Evolutionary conservation across 768 basidiomycete genomes (phyloP), one percentile per base, ranked within the genome.

Genomic region (Amanita subjunquillea): DNA sequence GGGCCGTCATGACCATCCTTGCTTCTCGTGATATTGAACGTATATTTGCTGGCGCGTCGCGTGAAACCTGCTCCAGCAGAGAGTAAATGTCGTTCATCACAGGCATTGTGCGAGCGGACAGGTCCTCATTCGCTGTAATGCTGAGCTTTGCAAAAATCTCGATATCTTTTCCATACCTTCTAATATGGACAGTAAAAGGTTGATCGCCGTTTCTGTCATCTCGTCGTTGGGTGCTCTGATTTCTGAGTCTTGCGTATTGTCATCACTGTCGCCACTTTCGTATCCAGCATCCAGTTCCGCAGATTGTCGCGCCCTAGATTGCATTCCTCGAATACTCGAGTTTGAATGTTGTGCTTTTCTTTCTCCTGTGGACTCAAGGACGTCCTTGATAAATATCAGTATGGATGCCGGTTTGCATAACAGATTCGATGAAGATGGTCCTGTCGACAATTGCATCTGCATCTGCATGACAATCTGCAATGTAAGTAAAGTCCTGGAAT

Each of bases 391-490:
- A 62, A 96, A 96, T 2, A 77, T 72, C n/a, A 98, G 64, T 8
- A 94, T 75, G 53, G 93, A 82, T 8, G 75, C 75, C 0, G 89
- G 86, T 54, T 85, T 78, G 38, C 65, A 67, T 15, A 80, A 62
- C 29, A 93, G 78, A 55, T 75, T 82, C 3, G 76, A 73, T 0
- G 79, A 72, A 13, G 73, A 67, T 15, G 76, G 72, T 20, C 76
- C 74, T 39, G 74, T 70, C 0, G 82, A 76, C 3, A 91, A 68
- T 48, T 81, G 75, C 1, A 79, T 72, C 63, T 93, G 88, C 73
- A 96, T 85, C 59, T 86, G 81, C 55, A 92, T 72, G 32, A 91
- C 80, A 34, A 95, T 71, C 61, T 94, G 91, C 22, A 95, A 74
- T 57, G 82, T 81, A 4, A 87, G 71, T 32, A 97, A 60, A 0